Evolutionary conservation across 441 rosid species (phyloP).

Genomic region (Arabidopsis lyrata): DNA sequence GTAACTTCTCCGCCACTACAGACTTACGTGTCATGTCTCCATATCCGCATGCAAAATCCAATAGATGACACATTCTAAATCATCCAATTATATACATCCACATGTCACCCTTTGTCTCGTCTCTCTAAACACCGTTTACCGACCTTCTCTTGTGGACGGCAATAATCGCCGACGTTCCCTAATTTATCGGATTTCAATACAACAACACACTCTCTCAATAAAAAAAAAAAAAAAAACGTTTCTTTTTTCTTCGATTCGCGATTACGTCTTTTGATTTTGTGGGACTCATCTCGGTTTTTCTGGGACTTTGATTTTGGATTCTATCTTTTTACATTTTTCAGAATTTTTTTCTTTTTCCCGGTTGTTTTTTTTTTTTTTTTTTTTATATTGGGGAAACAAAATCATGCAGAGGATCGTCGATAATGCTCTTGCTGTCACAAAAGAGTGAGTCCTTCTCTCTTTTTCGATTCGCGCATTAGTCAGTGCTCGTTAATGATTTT

Average conservation of each 20-base stretch:
- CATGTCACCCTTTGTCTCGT: conserved; percentile 36
- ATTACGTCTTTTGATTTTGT: conserved; percentile 7
- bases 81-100: conserved; percentile 11
- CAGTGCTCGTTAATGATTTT: not conserved
- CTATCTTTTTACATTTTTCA: not conserved
- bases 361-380: not conserved
- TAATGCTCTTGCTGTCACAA: conserved; percentile 74
- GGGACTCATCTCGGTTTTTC: conserved; percentile 9
- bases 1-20: conserved; percentile 43
- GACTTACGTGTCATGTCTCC: conserved; percentile 46
- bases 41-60: conserved; percentile 43
- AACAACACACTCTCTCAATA: not conserved
- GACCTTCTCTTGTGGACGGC: conserved; percentile 45
- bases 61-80: conserved; percentile 37
- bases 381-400: conserved; percentile 11
- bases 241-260: not conserved
- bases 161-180: conserved; percentile 46
- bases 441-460: conserved; percentile 68
- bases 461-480: conserved; percentile 8
- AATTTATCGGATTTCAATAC: conserved; percentile 14
- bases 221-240: not conserved
- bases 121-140: conserved; percentile 20
- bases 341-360: not conserved
- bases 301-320: conserved; percentile 2
- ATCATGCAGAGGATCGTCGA: conserved; percentile 84